These are phyloP conservation scores for Juncus effusus DNA, from an alignment of 176 grass and related monocot genomes.

Conservation along the genomic window DNA sequence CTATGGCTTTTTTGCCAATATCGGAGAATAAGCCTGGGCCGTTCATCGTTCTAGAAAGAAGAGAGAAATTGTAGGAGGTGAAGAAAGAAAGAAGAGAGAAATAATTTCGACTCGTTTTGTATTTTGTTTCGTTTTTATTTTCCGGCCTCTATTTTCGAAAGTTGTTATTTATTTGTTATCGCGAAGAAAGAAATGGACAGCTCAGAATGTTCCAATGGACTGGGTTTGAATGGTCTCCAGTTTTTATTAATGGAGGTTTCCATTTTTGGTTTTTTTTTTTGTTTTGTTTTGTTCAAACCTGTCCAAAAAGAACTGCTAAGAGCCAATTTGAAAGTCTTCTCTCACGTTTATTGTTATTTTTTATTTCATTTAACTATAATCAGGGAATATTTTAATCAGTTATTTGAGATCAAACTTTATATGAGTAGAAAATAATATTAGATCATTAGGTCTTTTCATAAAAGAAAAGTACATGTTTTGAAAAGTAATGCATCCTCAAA, in stretches of 20 bases:
- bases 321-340: too few relatives aligned
- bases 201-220: conserved; percentile 18
- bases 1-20: conserved; percentile 46
- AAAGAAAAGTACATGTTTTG: too few relatives aligned
- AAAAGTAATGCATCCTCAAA: too few relatives aligned
- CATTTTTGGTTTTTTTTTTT: neutral
- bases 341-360: too few relatives aligned
- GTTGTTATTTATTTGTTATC: conserved; percentile 21
- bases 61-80: conserved; percentile 32
- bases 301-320: too few relatives aligned
- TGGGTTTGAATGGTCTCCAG: neutral
- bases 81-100: conserved; percentile 26
- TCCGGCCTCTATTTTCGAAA: neutral
- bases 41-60: conserved; percentile 25
- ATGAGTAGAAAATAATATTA: too few relatives aligned
- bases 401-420: too few relatives aligned
- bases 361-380: too few relatives aligned
- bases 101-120: conserved; percentile 8
- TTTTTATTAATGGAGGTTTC: neutral
- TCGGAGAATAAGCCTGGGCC: conserved; percentile 46
- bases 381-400: too few relatives aligned
- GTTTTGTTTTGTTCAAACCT: neutral
- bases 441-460: too few relatives aligned
- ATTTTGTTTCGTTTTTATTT: neutral
- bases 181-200: conserved; percentile 14